These are phyloP conservation scores for Xerocomus spinulosus DNA, from an alignment of 768 basidiomycete genomes.

Conservation along the genomic window DNA sequence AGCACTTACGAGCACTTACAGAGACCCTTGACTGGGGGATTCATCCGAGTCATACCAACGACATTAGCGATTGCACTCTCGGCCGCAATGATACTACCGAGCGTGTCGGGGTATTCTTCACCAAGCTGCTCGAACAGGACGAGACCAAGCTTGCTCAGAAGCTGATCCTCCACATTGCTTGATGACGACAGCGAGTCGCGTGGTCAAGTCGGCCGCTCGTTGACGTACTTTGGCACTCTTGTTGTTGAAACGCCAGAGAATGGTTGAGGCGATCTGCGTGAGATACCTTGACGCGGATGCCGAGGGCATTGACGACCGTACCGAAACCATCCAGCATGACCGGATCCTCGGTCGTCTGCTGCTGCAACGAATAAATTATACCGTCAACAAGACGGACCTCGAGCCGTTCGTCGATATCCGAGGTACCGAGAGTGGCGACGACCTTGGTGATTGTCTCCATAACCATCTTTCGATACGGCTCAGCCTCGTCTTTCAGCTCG, in stretches of 20 bases:
- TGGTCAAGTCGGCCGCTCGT: constrained; percentile 97
- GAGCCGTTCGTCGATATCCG: constrained; percentile 93
- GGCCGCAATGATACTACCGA: constrained; percentile 98
- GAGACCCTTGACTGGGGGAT: constrained; percentile 98
- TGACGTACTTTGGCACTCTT: constrained; percentile 99
- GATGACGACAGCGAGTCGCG: constrained; percentile 94
- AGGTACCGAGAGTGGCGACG: constrained; percentile 87
- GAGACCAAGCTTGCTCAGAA: constrained; percentile 92
- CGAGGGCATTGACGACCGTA: constrained; percentile 93
- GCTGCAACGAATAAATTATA: constrained; percentile 99
- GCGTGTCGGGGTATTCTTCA: constrained; percentile 98
- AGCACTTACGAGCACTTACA: constrained; percentile 50
- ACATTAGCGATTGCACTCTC: constrained; percentile 99
- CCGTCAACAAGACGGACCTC: constrained; percentile 95
- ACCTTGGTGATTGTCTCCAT: constrained; percentile 99
- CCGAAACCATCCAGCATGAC: constrained; percentile 99
- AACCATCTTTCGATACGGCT: constrained; percentile 97
- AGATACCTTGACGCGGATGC: constrained; percentile 95
- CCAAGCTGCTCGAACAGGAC: constrained; percentile 98
- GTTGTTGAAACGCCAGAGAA: constrained; percentile 99
- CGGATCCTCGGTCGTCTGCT: constrained; percentile 98
- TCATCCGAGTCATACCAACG: constrained; percentile 99
- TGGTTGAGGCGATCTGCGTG: constrained; percentile 97
- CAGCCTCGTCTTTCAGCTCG: constrained; percentile 53
- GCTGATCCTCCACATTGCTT: constrained; percentile 97